Percentiles rank a stretch among this genome's conserved stretches.
These are phyloP conservation scores for Trichoderma hamatum DNA, from an alignment of 2,329 filamentous ascomycete genomes.

Conservation along the genomic window DNA sequence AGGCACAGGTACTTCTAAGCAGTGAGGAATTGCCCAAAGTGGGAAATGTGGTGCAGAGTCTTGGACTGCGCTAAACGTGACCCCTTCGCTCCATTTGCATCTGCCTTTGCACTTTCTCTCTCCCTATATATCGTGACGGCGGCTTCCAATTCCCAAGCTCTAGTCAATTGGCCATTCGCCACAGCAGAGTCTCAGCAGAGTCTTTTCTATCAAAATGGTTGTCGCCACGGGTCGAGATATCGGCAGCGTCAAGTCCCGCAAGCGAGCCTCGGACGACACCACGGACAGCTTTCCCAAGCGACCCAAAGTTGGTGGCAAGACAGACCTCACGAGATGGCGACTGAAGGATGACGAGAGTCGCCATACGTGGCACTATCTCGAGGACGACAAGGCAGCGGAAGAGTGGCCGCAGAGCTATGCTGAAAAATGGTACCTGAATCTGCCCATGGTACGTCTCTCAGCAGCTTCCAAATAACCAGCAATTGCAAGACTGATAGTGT, in stretches of 20 bases:
- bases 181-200: neutral
- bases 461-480: neutral
- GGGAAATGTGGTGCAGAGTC: neutral
- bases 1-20: conserved; percentile 6
- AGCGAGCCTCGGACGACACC: conserved; percentile 47
- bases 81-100: conserved; percentile 11
- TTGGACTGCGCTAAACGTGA: neutral
- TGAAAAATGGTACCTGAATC: conserved; percentile 86
- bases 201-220: conserved; percentile 34
- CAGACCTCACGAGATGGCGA: conserved; percentile 83
- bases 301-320: conserved; percentile 59
- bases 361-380: conserved; percentile 93
- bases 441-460: conserved; percentile 66
- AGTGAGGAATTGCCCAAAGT: neutral
- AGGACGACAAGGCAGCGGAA: conserved; percentile 68
- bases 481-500: conserved; percentile 11
- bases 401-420: conserved; percentile 84
- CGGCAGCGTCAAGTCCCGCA: conserved; percentile 43
- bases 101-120: neutral
- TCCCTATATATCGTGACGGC: conserved; percentile 1
- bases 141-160: neutral
- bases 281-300: conserved; percentile 48
- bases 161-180: neutral
- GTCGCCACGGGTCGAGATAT: conserved; percentile 37
- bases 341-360: conserved; percentile 79